Evolutionary conservation across 2,329 filamentous ascomycete species (phyloP).

Genomic region (Colletotrichum tabaci): DNA sequence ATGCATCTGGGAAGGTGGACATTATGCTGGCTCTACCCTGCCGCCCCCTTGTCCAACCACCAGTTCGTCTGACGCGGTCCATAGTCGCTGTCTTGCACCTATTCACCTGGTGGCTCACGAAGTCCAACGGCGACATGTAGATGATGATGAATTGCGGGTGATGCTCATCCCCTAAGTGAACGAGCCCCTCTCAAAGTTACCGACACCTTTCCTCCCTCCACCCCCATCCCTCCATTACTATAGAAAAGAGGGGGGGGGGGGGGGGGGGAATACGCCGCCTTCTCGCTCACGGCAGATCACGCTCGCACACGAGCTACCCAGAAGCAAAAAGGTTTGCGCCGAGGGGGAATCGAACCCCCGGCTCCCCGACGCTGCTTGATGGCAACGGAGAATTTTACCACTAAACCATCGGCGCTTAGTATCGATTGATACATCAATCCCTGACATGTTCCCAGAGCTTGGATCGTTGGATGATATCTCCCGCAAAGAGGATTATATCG

Average conservation of each 20-base stretch:
- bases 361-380: slow-evolving; percentile 16
- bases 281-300: too few species aligned
- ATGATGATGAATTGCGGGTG: too few species aligned
- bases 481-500: background rate
- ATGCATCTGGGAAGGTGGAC: background rate
- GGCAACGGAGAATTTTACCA: slow-evolving; percentile 19
- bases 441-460: background rate
- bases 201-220: too few species aligned
- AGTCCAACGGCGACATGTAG: too few species aligned
- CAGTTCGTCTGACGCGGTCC: background rate
- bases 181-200: too few species aligned
- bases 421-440: background rate
- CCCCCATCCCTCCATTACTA: too few species aligned
- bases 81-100: background rate
- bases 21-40: background rate
- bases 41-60: background rate
- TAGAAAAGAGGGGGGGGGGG: too few species aligned
- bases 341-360: slow-evolving; percentile 19
- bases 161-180: too few species aligned
- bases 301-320: background rate
- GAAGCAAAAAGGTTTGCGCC: background rate
- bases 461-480: background rate
- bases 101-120: too few species aligned
- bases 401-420: slow-evolving; percentile 8
- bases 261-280: too few species aligned